Percentiles rank a stretch among this genome's conserved stretches.
These are phyloP conservation scores for Penicillium cosmopolitanum DNA, from an alignment of 495 filamentous ascomycete species.

Conservation along the genomic window DNA sequence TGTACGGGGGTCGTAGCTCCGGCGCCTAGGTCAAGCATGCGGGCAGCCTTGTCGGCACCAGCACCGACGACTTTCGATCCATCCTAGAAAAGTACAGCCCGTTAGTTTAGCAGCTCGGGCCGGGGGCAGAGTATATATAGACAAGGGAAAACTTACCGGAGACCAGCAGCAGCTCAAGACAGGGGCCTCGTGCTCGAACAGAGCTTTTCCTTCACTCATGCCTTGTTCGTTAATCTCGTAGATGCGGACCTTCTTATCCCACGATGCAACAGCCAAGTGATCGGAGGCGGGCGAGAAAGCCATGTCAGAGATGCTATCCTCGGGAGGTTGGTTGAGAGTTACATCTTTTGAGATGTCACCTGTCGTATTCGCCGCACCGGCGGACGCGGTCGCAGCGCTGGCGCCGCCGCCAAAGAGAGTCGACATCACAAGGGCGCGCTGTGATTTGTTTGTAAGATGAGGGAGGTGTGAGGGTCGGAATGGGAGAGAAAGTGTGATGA, in stretches of 20 bases:
- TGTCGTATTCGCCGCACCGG: constrained; percentile 66
- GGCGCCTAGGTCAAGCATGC: constrained; percentile 73
- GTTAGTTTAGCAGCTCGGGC: constrained; percentile 6
- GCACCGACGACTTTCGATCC: constrained; percentile 78
- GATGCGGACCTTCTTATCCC: constrained; percentile 93
- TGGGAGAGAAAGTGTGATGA: neutral
- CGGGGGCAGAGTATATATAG: no score
- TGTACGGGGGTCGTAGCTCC: constrained; percentile 57
- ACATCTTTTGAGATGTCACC: constrained; percentile 93
- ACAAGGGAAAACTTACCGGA: constrained; percentile 60
- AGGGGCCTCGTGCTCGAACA: constrained; percentile 76
- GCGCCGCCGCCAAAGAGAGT: constrained; percentile 64
- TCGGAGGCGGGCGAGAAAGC: constrained; percentile 78
- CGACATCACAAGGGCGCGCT: constrained; percentile 39
- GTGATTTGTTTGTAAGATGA: neutral
- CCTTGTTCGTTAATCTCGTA: constrained; percentile 80
- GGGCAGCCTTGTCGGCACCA: constrained; percentile 82
- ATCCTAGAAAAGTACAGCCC: constrained; percentile 47
- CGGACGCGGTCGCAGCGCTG: constrained; percentile 42
- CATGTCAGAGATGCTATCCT: constrained; percentile 85
- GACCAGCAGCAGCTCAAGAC: constrained; percentile 83
- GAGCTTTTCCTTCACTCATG: constrained; percentile 73
- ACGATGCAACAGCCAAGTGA: constrained; percentile 82
- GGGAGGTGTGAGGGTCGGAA: neutral
- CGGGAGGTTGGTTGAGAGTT: constrained; percentile 71